These are phyloP conservation scores for Phytophthora nicotianae DNA, from an alignment of 352 stramenopile genomes.

Conservation along the genomic window DNA sequence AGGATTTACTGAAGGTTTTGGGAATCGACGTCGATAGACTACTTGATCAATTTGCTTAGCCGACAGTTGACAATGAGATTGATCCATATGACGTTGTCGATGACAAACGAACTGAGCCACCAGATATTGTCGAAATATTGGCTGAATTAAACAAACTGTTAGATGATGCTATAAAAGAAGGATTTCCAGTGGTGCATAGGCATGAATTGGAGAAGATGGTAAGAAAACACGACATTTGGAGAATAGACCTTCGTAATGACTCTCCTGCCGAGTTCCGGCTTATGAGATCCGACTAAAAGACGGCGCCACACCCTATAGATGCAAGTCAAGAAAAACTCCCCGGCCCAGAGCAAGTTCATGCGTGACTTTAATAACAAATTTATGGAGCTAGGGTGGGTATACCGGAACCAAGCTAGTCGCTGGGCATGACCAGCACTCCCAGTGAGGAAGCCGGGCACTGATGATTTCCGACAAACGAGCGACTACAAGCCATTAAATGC, in stretches of 20 bases:
- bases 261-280: conserved; percentile 4
- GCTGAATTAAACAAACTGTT: conserved; percentile 1
- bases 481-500: conserved; percentile 22
- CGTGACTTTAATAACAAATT: conserved; percentile 8
- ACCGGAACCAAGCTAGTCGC: not conserved
- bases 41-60: conserved; percentile 5
- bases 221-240: conserved; percentile 12
- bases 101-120: not conserved
- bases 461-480: not conserved
- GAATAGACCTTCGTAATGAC: conserved; percentile 7
- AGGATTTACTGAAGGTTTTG: conserved; percentile 5
- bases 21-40: conserved; percentile 10
- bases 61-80: not conserved
- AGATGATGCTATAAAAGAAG: not conserved
- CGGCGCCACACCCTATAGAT: not conserved
- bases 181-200: not conserved
- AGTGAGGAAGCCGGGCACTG: conserved; percentile 5
- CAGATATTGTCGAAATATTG: not conserved
- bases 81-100: conserved; percentile 5
- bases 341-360: conserved; percentile 7
- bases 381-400: conserved; percentile 5
- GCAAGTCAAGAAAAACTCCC: conserved; percentile 13
- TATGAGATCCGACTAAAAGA: conserved; percentile 11
- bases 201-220: not conserved
- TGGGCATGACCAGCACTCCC: conserved; percentile 8